Evolutionary conservation across 306 rosid genomes (phyloP).

Genomic region (Corylus avellana): DNA sequence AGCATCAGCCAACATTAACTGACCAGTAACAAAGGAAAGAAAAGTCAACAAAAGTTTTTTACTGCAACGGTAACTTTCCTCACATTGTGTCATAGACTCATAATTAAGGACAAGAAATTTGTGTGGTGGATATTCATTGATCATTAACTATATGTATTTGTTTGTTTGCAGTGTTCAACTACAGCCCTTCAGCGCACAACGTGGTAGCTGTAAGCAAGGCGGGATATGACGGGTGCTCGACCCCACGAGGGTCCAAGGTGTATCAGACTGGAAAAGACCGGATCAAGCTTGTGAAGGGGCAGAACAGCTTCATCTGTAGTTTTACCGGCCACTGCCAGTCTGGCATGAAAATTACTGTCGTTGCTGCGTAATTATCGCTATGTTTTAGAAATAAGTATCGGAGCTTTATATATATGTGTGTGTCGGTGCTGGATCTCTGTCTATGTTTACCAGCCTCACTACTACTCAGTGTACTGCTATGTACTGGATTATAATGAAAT

Average conservation of each 20-base stretch:
- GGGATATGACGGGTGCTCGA: constrained; percentile 45
- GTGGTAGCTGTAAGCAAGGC: constrained; percentile 50
- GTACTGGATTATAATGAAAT: too few relatives aligned
- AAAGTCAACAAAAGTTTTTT: too few relatives aligned
- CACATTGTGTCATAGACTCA: too few relatives aligned
- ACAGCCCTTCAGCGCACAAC: constrained; percentile 40
- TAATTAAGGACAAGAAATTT: neutral
- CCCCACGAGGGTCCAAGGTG: constrained; percentile 46
- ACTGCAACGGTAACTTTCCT: too few relatives aligned
- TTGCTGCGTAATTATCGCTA: constrained; percentile 35
- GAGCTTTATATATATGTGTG: too few relatives aligned
- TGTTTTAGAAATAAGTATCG: too few relatives aligned
- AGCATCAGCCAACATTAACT: too few relatives aligned
- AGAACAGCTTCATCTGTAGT: constrained; percentile 66
- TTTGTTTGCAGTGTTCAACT: constrained; percentile 49
- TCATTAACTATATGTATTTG: neutral
- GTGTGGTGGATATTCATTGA: neutral
- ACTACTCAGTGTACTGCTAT: too few relatives aligned
- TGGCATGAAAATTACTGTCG: constrained; percentile 63
- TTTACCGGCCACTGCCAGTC: constrained; percentile 56
- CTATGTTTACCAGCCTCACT: too few relatives aligned
- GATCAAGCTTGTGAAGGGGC: constrained; percentile 55
- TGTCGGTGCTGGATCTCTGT: too few relatives aligned
- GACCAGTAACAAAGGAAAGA: too few relatives aligned
- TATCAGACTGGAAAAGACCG: constrained; percentile 52